A percentile compares a stretch with the other conserved stretches of the same genome.
Conservation (phyloP, 768 basidiomycete genomes). For the Pleurotus djamor region DNA sequence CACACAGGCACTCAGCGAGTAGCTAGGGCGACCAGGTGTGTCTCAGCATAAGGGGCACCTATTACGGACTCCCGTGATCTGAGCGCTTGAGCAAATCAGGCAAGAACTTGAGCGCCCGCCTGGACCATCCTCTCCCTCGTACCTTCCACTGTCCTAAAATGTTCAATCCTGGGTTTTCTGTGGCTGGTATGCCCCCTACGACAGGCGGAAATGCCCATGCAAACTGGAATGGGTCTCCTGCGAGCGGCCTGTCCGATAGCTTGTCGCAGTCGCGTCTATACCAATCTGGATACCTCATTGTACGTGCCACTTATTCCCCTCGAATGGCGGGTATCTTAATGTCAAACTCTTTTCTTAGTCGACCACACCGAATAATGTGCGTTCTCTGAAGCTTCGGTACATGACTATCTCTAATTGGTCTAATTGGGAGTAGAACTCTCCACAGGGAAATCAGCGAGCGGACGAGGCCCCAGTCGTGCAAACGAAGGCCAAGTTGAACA, state of each 20-base stretch:
- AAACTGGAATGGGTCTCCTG: constrained; percentile 51
- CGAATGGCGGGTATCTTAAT: not conserved
- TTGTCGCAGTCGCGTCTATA: constrained; percentile 75
- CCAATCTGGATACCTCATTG: constrained; percentile 81
- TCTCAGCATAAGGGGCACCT: too few relatives aligned
- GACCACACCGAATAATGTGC: constrained; percentile 59
- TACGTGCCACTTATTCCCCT: constrained; percentile 25
- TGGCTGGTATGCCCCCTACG: constrained; percentile 61
- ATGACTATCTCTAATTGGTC: not conserved
- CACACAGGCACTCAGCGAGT: too few relatives aligned
- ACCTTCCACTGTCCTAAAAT: constrained; percentile 16
- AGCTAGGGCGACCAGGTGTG: too few relatives aligned
- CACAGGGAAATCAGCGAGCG: constrained; percentile 57
- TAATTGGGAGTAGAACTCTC: constrained; percentile 29
- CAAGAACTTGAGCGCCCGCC: too few relatives aligned
- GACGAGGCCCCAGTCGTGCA: constrained; percentile 76
- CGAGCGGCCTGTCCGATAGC: constrained; percentile 54
- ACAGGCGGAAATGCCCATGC: constrained; percentile 44
- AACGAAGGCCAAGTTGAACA: constrained; percentile 81
- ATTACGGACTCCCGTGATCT: too few relatives aligned
- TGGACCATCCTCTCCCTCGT: too few relatives aligned
- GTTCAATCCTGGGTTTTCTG: constrained; percentile 47
- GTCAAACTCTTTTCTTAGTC: constrained; percentile 36
- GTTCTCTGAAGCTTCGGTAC: constrained; percentile 1
- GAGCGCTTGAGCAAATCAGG: too few relatives aligned